A percentile compares a stretch with the other conserved stretches of the same genome.
These are phyloP conservation scores for Saprolegnia diclina DNA, from an alignment of 352 stramenopile species.

Conservation along the genomic window DNA sequence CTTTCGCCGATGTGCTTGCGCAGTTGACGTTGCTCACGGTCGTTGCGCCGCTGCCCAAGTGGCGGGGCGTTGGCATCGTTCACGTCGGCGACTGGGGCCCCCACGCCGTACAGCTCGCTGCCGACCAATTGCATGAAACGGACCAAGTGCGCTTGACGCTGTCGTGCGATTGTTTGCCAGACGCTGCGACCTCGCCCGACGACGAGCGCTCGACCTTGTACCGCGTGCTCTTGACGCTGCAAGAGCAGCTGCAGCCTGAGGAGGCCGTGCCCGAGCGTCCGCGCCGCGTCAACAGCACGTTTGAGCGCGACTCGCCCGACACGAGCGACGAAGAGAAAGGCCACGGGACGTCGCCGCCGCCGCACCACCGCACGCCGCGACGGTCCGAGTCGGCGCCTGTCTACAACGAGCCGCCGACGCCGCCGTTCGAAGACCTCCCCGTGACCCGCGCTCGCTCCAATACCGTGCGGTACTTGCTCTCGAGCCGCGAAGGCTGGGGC, in stretches of 20 bases:
- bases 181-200: neutral
- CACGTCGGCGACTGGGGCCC: constrained; percentile 20
- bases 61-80: constrained; percentile 12
- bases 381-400: neutral
- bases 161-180: neutral
- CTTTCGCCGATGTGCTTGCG: neutral
- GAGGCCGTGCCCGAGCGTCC: constrained; percentile 17
- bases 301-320: constrained; percentile 6
- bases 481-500: constrained; percentile 6
- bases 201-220: constrained; percentile 17
- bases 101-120: constrained; percentile 1
- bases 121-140: constrained; percentile 21
- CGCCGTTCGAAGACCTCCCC: neutral
- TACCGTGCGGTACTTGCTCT: constrained; percentile 21
- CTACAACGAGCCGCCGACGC: neutral
- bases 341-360: neutral
- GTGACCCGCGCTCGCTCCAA: constrained; percentile 20
- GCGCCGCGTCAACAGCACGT: constrained; percentile 23
- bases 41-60: constrained; percentile 12
- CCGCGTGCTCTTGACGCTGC: constrained; percentile 16
- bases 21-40: constrained; percentile 19
- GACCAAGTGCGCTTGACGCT: constrained; percentile 26
- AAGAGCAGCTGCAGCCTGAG: constrained; percentile 22
- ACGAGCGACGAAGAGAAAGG: constrained; percentile 1
- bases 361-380: neutral